Evolutionary conservation across 306 rosid genomes (phyloP).

Genomic region (Citrullus amarus): DNA sequence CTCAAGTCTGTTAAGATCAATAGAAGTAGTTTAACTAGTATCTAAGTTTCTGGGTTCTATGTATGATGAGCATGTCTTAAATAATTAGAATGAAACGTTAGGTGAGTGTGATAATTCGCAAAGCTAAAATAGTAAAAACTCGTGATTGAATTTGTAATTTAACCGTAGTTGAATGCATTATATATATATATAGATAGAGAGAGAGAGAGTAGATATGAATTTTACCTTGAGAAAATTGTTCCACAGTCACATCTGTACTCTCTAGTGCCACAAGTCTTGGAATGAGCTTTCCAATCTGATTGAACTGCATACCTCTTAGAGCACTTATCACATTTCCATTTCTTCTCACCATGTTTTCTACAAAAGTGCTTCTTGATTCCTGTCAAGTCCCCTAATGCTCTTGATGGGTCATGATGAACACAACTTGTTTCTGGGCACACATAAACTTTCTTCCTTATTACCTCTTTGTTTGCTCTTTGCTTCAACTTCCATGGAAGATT

Average conservation of each 20-base stretch:
- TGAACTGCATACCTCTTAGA: slow-evolving; percentile 89
- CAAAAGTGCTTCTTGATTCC: slow-evolving; percentile 94
- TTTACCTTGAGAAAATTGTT: slow-evolving; percentile 95
- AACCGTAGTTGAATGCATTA: background rate
- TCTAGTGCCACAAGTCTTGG: slow-evolving; percentile 88
- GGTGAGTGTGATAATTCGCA: no score
- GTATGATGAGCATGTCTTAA: no score
- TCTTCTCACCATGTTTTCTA: slow-evolving; percentile 96
- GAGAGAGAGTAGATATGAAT: background rate
- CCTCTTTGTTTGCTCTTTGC: slow-evolving; percentile 69
- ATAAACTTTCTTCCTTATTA: slow-evolving; percentile 67
- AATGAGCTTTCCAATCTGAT: slow-evolving; percentile 98
- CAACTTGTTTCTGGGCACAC: slow-evolving; percentile 82
- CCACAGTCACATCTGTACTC: slow-evolving; percentile 99
- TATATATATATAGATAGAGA: no score
- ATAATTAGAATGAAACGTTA: no score
- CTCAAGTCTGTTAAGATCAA: no score
- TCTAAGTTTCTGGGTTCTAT: no score
- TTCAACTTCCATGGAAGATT: slow-evolving; percentile 96
- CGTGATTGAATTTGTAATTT: background rate
- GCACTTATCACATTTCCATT: slow-evolving; percentile 98
- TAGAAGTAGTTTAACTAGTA: no score
- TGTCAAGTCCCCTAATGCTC: slow-evolving; percentile 89
- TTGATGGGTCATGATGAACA: slow-evolving; percentile 84
- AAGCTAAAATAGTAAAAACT: no score